Evolutionary conservation across 495 filamentous ascomycete genomes (phyloP), one percentile per base, ranked within the genome.

Genomic region (Penicillium coffeae): DNA sequence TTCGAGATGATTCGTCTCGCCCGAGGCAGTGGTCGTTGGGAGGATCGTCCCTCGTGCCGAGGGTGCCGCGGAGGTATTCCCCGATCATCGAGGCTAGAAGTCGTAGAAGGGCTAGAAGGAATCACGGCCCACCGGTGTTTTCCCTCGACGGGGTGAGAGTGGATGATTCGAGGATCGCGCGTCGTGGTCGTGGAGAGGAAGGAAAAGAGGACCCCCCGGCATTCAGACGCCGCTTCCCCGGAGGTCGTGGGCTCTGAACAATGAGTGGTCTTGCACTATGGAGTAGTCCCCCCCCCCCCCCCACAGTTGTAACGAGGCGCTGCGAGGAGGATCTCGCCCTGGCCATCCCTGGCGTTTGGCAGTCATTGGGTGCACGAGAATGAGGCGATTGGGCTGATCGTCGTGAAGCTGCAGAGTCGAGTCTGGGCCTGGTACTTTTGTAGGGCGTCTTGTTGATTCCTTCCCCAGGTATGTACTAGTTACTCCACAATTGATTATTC

Each of bases 361-460:
- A 30, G 10, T 30, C 10, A 30, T 30, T 30, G 25, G 25, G 25
- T 30, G 10, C 33, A 30, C 8, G 47, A 59, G 51, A 60, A 58
- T 60, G 51, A 55, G 58, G 51, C 58, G 54, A 45, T 53, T 25
- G 33, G 54, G 20, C 47, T 54, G 56, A 54, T 54, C 54, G 37
- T 13, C 25, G 42, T 25, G 34, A 45, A 56, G 47, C 46, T 30
- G 25, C 25, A 33, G 18, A 33, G 45, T n/a, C n/a, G n/a, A n/a
- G 34, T 18, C 36, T 50, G 45, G 30, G 38, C 35, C 34, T 20
- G 22, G 44, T 45, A 39, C 42, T 50, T 20, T 32, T 5, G 42
- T 20, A 32, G 20, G 21, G 42, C 27, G 38, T 36, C 34, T 42
- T 42, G 48, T 37, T 34, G 27, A 32, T 47, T 47, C 41, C 46